Conservation (phyloP, 2,329 filamentous ascomycete species). For the Penicillium sp. region DNA sequence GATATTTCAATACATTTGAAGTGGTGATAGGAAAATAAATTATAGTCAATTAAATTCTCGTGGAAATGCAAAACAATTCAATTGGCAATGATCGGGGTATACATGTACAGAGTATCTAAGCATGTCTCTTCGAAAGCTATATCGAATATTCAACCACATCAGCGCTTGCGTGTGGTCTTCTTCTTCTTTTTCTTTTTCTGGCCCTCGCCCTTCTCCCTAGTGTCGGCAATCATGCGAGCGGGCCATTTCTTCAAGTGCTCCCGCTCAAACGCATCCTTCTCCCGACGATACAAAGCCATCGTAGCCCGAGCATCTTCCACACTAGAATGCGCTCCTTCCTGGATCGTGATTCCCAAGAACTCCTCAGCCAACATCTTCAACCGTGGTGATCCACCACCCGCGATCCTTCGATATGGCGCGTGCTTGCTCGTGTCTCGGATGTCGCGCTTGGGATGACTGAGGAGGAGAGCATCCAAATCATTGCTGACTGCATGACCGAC, state of each 20-base stretch:
- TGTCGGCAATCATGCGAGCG: constrained; percentile 38
- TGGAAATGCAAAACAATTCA: constrained; percentile 10
- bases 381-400: constrained; percentile 51
- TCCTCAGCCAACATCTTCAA: constrained; percentile 57
- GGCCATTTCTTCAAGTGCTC: constrained; percentile 71
- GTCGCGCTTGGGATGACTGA: constrained; percentile 76
- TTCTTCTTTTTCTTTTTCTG: constrained; percentile 51
- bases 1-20: neutral
- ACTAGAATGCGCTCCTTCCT: constrained; percentile 60
- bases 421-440: constrained; percentile 83
- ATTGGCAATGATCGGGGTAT: constrained; percentile 24
- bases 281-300: constrained; percentile 81
- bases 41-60: neutral
- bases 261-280: constrained; percentile 82
- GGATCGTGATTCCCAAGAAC: constrained; percentile 59
- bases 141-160: constrained; percentile 21
- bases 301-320: constrained; percentile 80
- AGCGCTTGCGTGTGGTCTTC: constrained; percentile 43
- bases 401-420: constrained; percentile 67
- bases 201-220: constrained; percentile 33
- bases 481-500: constrained; percentile 84
- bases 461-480: constrained; percentile 69
- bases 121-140: constrained; percentile 6
- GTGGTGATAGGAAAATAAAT: too few relatives aligned
- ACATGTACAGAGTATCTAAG: constrained; percentile 23